Base-by-base conservation (phyloP, 139 green algal species). In the Closterium sp. region DNA sequence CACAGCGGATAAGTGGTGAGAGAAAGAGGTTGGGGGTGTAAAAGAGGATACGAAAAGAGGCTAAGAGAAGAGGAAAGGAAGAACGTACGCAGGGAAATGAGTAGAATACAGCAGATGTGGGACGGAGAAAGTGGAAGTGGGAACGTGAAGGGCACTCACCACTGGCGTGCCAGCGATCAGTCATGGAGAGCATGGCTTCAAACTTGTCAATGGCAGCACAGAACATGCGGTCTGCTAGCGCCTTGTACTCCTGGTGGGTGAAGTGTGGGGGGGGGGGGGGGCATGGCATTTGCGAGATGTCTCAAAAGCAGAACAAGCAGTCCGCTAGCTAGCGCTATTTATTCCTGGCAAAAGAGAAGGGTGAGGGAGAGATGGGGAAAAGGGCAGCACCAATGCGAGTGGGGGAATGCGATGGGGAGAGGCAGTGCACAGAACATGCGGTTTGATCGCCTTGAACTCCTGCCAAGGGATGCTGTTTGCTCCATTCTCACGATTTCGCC, bases 181-280 rank as follows among this genome's bases (percentile, higher is more conserved):
- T 93, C 29, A 93, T n/a, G 19, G 91, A 31, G 30, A 93, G 21
- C 91, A 91, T 91, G 27, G 86, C 91, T 79, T 93, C 91, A 88
- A 93, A 93, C 84, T 93, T 93, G 42, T 93, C 91, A 34, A 93
- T 91, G 21, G 86, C 91, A 4, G 91, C 91, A 89, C 62, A 24
- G 86, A 91, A 91, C 91, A 93, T 86, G 70, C 91, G 86, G 91
- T 93, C 91, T 30, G 91, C 91, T 19, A 89, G 32, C 87, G 45
- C 90, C 45, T 88, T 85, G 42, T 93, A 93, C 21, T 79, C 31
- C 90, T 93, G 84, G 11, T 2, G n/a, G 17, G 70, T 2, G 79
- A 87, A 4, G 45, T 1, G 11, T 7, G 45, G 45, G 5, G 45
- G 11, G 45, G 62, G 19, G 62, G 27, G 17, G 5, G 3, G 45